Percentiles rank a stretch among this genome's conserved stretches.
These are phyloP conservation scores for Colletotrichum abscissum DNA, from an alignment of 2,329 filamentous ascomycete species.

Conservation along the genomic window DNA sequence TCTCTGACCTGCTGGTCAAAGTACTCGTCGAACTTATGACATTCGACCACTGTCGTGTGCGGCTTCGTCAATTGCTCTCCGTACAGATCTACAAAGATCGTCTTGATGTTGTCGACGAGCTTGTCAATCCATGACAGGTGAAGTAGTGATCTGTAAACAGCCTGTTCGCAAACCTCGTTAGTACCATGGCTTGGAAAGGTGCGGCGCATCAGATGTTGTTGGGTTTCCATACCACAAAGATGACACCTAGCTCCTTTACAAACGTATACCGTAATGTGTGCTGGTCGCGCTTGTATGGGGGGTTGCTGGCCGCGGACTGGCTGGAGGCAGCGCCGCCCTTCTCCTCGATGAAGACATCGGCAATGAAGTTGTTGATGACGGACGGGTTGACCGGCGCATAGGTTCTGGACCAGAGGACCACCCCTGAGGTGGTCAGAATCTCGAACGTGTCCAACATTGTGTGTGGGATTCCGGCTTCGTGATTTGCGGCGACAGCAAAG, in stretches of 20 bases:
- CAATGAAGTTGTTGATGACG: slow-evolving; percentile 93
- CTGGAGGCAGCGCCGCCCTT: slow-evolving; percentile 73
- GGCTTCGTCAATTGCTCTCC: slow-evolving; percentile 86
- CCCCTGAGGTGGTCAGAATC: slow-evolving; percentile 93
- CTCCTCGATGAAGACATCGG: slow-evolving; percentile 98
- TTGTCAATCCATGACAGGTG: slow-evolving; percentile 98
- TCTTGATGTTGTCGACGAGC: slow-evolving; percentile 93
- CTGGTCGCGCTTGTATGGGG: slow-evolving; percentile 88
- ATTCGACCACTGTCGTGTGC: slow-evolving; percentile 82
- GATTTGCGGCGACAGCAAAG: not conserved
- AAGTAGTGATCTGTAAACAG: slow-evolving; percentile 94
- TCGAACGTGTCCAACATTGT: slow-evolving; percentile 96
- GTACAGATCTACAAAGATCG: slow-evolving; percentile 91
- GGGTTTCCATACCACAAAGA: slow-evolving; percentile 79
- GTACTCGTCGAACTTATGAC: slow-evolving; percentile 86
- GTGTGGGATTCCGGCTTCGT: not conserved
- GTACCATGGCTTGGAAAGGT: slow-evolving; percentile 2
- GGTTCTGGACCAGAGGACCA: slow-evolving; percentile 94
- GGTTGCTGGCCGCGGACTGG: slow-evolving; percentile 70
- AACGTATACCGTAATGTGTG: slow-evolving; percentile 96
- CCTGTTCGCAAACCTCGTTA: slow-evolving; percentile 61
- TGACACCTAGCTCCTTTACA: slow-evolving; percentile 90
- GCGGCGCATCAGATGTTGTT: not conserved
- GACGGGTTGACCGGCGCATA: slow-evolving; percentile 84
- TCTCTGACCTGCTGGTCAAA: slow-evolving; percentile 94